Evolutionary conservation across 768 basidiomycete species (phyloP), one percentile per base, ranked within the genome.

Genomic region (Lactifluus subvellereus): DNA sequence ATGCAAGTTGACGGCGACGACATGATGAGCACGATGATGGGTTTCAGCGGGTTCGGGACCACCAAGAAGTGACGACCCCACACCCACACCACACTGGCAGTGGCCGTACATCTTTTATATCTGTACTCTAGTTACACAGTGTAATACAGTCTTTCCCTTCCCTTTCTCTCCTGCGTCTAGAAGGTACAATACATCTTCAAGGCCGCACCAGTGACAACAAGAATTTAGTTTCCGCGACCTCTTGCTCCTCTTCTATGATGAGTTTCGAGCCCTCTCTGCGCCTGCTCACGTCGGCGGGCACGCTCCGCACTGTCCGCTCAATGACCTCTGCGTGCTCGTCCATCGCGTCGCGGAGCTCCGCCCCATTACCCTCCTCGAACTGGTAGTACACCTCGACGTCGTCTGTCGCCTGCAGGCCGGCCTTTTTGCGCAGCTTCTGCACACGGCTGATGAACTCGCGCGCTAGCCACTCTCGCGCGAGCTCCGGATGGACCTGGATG

Each of bases 401-500:
- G 72, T 99, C 97, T 7, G 94, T 94, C 20, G 96, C 88, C 74
- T 94, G 93, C 66, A 98, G 79, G 14, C 94, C 94, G 1, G 94
- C 94, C 75, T 94, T 93, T 78, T 99, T 99, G 69, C 97, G 82
- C 64, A 98, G 78, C 72, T 91, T 93, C 77, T 99, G 97, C 48
- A 98, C 87, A 58, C 95, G 88, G 68, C 94, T 96, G 66, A 89
- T 88, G 67, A 98, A 74, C 74, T 96, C 92, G 50, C 97, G 84
- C 51, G 91, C 87, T 30, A 94, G 79, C 80, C 92, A 94, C 77
- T 98, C 91, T 55, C 84, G 80, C 73, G 87, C 84, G 49, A 98
- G 82, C 66, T 98, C 93, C 0, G 88, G 82, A 69, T 97, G 91
- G 51, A 88, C 82, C 72, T 89, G 85, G 59, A 93, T 84, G 74